Conservation (phyloP, 352 stramenopile species). For the Chrysophaeum taylorii region DNA sequence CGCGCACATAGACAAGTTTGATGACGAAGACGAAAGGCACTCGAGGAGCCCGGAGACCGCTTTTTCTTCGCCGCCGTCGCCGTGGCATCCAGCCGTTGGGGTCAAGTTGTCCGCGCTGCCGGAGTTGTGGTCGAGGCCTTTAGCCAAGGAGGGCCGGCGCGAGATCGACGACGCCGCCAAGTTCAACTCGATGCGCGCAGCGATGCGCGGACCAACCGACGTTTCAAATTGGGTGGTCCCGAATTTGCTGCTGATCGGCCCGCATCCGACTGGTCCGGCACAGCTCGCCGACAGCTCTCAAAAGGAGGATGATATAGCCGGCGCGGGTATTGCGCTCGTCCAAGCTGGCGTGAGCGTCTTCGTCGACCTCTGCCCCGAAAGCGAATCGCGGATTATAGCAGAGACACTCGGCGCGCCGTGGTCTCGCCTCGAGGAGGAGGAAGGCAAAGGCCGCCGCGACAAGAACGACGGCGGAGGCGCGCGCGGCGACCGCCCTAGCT, state of each 20-base stretch:
- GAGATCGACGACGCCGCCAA: slow-evolving; percentile 6
- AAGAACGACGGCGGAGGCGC: background rate
- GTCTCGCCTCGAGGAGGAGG: background rate
- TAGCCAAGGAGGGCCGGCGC: background rate
- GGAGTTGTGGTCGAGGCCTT: background rate
- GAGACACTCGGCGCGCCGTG: slow-evolving; percentile 3
- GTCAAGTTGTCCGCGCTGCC: slow-evolving; percentile 17
- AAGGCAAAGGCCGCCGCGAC: background rate
- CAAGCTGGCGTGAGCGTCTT: slow-evolving; percentile 7
- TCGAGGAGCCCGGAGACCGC: too few relatives aligned
- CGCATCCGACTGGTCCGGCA: slow-evolving; percentile 15
- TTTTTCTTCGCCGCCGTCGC: background rate
- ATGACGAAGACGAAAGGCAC: too few relatives aligned
- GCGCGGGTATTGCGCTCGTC: slow-evolving; percentile 2
- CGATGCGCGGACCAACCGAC: slow-evolving; percentile 20
- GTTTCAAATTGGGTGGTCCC: slow-evolving; percentile 20
- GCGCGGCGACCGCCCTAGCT: background rate
- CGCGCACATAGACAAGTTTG: too few relatives aligned
- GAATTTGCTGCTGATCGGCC: slow-evolving; percentile 18
- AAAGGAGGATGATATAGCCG: background rate
- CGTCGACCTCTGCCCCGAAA: slow-evolving; percentile 18
- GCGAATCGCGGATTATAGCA: slow-evolving; percentile 5
- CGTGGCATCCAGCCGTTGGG: slow-evolving; percentile 18
- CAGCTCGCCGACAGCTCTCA: background rate
- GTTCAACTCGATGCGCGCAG: slow-evolving; percentile 8